Evolutionary conservation across 2,329 filamentous ascomycete genomes (phyloP).

Genomic region (Exophiala sp.): DNA sequence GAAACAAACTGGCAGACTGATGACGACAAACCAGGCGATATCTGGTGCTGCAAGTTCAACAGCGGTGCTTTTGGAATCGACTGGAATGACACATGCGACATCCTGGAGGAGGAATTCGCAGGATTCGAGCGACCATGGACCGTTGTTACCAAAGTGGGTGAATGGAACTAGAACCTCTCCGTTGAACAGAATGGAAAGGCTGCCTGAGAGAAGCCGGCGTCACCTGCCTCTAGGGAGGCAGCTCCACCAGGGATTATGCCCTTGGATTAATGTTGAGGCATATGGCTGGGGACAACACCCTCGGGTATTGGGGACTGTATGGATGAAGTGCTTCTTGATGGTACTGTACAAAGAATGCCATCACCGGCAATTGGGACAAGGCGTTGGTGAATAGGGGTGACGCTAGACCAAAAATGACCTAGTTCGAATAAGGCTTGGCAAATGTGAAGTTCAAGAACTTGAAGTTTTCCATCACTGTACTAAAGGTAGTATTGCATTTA

Average conservation of each 20-base stretch:
- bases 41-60: conserved; percentile 53
- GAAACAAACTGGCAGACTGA: conserved; percentile 8
- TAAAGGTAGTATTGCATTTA: too few species aligned
- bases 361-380: too few species aligned
- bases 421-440: background rate
- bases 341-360: too few species aligned
- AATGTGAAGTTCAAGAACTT: background rate
- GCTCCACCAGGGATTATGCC: too few species aligned
- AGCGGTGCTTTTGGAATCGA: conserved; percentile 52
- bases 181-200: too few species aligned
- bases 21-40: conserved; percentile 28
- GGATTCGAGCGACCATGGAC: conserved; percentile 18
- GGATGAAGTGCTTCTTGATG: too few species aligned
- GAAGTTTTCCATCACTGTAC: background rate
- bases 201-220: too few species aligned
- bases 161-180: too few species aligned
- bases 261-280: too few species aligned
- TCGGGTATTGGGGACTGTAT: too few species aligned
- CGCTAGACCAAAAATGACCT: background rate
- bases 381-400: background rate
- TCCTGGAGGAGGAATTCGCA: conserved; percentile 36
- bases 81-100: conserved; percentile 46
- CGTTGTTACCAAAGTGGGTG: conserved; percentile 8
- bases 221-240: too few species aligned
- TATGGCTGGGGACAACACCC: too few species aligned